Percentiles rank a stretch among this genome's conserved stretches.
Conservation (phyloP, 192 early-diverging fungal species). For the Coemansia sp. region DNA sequence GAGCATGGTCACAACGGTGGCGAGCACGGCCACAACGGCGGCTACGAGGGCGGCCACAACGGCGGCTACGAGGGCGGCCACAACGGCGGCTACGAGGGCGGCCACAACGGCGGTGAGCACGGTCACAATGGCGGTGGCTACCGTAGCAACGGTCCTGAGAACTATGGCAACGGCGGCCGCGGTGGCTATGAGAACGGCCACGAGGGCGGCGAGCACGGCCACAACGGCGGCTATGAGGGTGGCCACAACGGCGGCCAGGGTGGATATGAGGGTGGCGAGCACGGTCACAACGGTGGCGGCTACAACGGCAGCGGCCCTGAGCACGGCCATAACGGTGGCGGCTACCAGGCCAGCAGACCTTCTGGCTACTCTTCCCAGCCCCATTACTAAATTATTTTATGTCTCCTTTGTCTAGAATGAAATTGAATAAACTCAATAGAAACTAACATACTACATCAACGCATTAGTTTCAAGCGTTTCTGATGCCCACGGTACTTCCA, state of each 20-base stretch:
- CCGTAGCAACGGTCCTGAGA: slow-evolving; percentile 2
- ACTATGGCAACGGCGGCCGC: slow-evolving; percentile 1
- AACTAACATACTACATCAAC: too few species aligned
- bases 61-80: too few species aligned
- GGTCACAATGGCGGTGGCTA: neutral
- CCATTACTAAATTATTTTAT: slow-evolving; percentile 3
- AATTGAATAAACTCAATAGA: too few species aligned
- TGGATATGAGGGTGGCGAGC: slow-evolving; percentile 10
- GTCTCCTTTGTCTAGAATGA: too few species aligned
- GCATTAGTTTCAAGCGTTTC: too few species aligned
- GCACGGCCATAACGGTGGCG: slow-evolving; percentile 6
- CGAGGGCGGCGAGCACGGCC: too few species aligned
- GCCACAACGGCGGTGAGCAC: slow-evolving; percentile 8
- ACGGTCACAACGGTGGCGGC: slow-evolving; percentile 9
- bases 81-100: too few species aligned
- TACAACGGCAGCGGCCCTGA: slow-evolving; percentile 11
- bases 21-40: too few species aligned
- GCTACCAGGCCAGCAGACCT: too few species aligned
- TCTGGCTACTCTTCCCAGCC: slow-evolving; percentile 8
- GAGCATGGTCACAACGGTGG: neutral
- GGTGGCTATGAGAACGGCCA: slow-evolving; percentile 7
- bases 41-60: too few species aligned
- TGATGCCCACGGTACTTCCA: slow-evolving; percentile 20
- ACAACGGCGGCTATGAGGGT: too few species aligned
- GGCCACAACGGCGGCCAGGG: too few species aligned